Evolutionary conservation across 2,329 filamentous ascomycete species (phyloP), one percentile per base, ranked within the genome.

Genomic region (Curvularia eragrostidis): DNA sequence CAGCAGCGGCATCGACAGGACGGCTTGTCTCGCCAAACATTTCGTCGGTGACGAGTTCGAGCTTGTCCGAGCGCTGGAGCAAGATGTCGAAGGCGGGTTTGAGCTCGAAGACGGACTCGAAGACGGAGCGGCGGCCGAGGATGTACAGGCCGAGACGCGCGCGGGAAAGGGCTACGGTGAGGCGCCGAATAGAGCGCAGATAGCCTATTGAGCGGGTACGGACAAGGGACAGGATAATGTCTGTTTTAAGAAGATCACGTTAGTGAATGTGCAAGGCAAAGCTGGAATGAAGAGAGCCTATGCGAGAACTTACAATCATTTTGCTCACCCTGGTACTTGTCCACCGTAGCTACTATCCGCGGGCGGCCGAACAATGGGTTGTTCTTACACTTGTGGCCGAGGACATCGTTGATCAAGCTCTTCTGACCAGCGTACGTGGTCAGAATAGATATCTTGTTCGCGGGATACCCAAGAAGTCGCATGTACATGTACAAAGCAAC

Each of bases 271-370:
- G n/a, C 6, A 1, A 54, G 10, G 8, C 15, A 3, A 19, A 26
- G 7, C 5, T 13, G n/a, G 24, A 9, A 15, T 5, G 4, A 7
- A n/a, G 7, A 46, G 23, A 34, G n/a, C n/a, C 6, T 36, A 5
- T 18, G 28, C 7, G 34, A n/a, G 15, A 19, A 87, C 90, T 84
- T 84, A 95, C 91, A 98, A 73, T 99, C 95, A 78, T 99, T 99
- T 79, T 99, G 95, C 82, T 99, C 95, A 75, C 95, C 96, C 80
- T 99, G 95, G 72, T 98, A 99, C 77, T 97, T 97, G 80, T 99
- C 95, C 62, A 99, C 94, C 5, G 96, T 99, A 3, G 91, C 93
- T 26, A 99, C 91, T 52, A 90, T 89, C 77, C 89, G 90, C 18
- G 95, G 95, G 76, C 97, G 80, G 8, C 94, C 93, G 78, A 99